Evolutionary conservation across 768 basidiomycete species (phyloP), one percentile per base, ranked within the genome.

Genomic region (Mycena haematopus): DNA sequence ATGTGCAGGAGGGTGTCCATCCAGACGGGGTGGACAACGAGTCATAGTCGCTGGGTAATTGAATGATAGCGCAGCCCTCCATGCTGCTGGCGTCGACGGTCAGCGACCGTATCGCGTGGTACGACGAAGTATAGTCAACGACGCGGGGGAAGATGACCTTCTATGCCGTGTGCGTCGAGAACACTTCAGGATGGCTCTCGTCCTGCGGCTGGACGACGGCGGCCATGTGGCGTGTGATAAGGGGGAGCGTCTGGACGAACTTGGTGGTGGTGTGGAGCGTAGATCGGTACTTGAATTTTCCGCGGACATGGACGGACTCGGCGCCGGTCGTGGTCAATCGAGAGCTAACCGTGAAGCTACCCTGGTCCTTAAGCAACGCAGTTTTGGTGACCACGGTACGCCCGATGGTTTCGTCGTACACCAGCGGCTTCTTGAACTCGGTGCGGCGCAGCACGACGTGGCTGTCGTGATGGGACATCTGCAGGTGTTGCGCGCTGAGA

Each of bases 1-100:
- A 84, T 80, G 60, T 92, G 91, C 31, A 91, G 75, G 31, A 92
- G 75, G 0, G 87, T 84, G 64, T 92, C 90, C 60, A 84, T 75
- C 73, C 90, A 89, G 25, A 89, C 70, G 6, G 86, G 84, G 63
- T 87, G 81, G 3, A 77, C 74, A 11, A 78, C 75, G 62, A 80
- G 84, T 14, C 71, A 65, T n/a, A n/a, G n/a, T n/a, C n/a, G n/a
- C n/a, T n/a, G n/a, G n/a, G n/a, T n/a, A n/a, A n/a, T n/a, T n/a
- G n/a, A n/a, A n/a, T n/a, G n/a, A n/a, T n/a, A n/a, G n/a, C n/a
- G n/a, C 78, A 79, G 3, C 82, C 87, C 63, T 84, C 82, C 73
- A 80, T 76, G 14, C n/a, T n/a, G n/a, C 79, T 74, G 2, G 78
- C 55, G 53, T 79, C 75, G 57, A 91, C 76, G 6, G 80, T 80